Evolutionary conservation across 176 grass and related monocot species (phyloP), one percentile per base, ranked within the genome.

Genomic region (Carex kokanica): DNA sequence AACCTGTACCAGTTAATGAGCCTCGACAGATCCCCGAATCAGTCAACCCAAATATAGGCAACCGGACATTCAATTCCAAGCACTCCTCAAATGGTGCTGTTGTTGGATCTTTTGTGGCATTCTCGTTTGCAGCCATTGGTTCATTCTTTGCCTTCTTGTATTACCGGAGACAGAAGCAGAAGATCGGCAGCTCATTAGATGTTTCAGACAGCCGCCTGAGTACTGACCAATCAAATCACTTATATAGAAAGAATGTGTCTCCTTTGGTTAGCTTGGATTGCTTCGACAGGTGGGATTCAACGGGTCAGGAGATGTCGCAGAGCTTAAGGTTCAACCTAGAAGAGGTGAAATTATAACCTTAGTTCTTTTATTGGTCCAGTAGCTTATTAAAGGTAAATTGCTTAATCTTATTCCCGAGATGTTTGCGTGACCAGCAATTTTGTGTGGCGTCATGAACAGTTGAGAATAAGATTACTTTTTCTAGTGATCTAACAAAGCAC

Each of bases 321-420:
- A 90, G 92, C 6, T 86, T 94, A 10, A 77, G 92, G 51, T 94
- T 90, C 85, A 94, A 94, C 18, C 77, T 94, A 0, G 92, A 94
- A 66, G 92, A 94, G 80, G 89, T 93, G 9, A 75, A n/a, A 54
- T 27, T 11, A 75, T 17, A 75, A 75, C 24, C 49, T 54, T 53
- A 75, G 47, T 53, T 12, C 18, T 54, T 75, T 25, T 52, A 21
- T 52, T 74, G 11, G 43, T 51, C 4, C 45, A 29, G 13, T 54
- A 29, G 47, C 47, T 45, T 71, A 20, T 43, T 70, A 21, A 41
- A 38, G 66, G 17, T 43, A 41, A 16, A 68, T n/a, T 69, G 34
- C 6, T 21, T 73, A 73, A 47, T 23, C 18, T 9, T 47, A 73
- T 15, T 24, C n/a, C 41, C 23, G 8, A 73, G 69, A 49, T 49